phyloP scores from a whole-genome alignment of 805 yeast genomes.

The Candida montana region DNA sequence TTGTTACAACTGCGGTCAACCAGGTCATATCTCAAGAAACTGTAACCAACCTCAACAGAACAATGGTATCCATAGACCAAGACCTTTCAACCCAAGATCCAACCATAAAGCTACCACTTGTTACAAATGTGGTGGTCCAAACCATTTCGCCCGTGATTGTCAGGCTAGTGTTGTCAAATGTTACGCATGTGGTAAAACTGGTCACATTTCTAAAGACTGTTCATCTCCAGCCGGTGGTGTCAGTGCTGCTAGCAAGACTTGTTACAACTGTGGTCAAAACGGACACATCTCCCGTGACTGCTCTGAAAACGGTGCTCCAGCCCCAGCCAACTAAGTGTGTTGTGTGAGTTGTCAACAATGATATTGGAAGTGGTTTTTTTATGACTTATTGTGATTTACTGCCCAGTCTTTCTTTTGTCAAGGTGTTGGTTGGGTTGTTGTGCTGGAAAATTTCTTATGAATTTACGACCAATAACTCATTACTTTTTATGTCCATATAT shows the following conservation, averaged over 20 bases:
- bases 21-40: conserved; percentile 79
- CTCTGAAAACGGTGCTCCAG: conserved; percentile 10
- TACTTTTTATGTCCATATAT: conserved; percentile 2
- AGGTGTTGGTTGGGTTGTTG: conserved; percentile 9
- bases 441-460: conserved; percentile 11
- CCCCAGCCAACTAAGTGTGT: background rate
- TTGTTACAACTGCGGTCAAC: conserved; percentile 74
- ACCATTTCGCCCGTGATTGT: conserved; percentile 91
- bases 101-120: conserved; percentile 49
- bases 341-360: no score
- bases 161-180: conserved; percentile 68
- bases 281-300: conserved; percentile 91
- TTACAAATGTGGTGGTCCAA: conserved; percentile 89
- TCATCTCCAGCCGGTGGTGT: conserved; percentile 47
- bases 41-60: conserved; percentile 47
- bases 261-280: conserved; percentile 45
- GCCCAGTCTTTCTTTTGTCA: no score
- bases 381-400: no score
- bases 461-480: conserved; percentile 12
- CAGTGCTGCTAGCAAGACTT: conserved; percentile 30
- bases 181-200: conserved; percentile 87
- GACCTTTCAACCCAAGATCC: conserved; percentile 15
- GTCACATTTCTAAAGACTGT: conserved; percentile 88
- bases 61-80: conserved; percentile 16
- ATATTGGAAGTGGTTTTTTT: conserved; percentile 3